A percentile compares a stretch with the other conserved stretches of the same genome.
Evolutionary conservation across 441 rosid genomes (phyloP).

Genomic region (Flueggea neowawraea): DNA sequence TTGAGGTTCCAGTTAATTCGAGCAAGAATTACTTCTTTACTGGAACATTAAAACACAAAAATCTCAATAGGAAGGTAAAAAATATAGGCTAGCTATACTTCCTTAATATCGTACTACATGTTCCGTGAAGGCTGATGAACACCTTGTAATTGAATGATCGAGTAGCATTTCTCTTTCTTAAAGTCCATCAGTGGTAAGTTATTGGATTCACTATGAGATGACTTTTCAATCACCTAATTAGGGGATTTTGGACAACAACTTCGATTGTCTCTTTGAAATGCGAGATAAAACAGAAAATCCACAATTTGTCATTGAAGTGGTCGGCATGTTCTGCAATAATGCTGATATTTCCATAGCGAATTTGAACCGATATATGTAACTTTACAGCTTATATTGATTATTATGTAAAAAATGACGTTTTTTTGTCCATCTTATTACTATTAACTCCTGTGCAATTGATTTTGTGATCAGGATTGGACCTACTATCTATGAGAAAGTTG

Average conservation of each 20-base stretch:
- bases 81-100: no score
- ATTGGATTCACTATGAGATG: not conserved
- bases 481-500: constrained; percentile 13
- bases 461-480: constrained; percentile 18
- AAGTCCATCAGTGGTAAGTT: not conserved
- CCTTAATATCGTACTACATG: no score
- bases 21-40: no score
- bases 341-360: constrained; percentile 13
- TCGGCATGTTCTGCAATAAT: constrained; percentile 15
- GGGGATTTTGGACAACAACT: constrained; percentile 26
- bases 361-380: constrained; percentile 11
- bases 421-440: not conserved
- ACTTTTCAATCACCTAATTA: not conserved
- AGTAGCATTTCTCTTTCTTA: no score
- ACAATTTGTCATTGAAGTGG: constrained; percentile 13
- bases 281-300: constrained; percentile 8
- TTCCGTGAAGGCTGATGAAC: no score
- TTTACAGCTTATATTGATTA: not conserved
- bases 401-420: not conserved
- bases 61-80: no score
- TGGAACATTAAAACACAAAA: no score
- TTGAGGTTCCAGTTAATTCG: no score
- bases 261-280: constrained; percentile 10
- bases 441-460: not conserved
- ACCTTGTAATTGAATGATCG: no score